A percentile compares a stretch with the other conserved stretches of the same genome.
Conservation (phyloP, 2,329 filamentous ascomycete genomes). For the Penicillium palitans region DNA sequence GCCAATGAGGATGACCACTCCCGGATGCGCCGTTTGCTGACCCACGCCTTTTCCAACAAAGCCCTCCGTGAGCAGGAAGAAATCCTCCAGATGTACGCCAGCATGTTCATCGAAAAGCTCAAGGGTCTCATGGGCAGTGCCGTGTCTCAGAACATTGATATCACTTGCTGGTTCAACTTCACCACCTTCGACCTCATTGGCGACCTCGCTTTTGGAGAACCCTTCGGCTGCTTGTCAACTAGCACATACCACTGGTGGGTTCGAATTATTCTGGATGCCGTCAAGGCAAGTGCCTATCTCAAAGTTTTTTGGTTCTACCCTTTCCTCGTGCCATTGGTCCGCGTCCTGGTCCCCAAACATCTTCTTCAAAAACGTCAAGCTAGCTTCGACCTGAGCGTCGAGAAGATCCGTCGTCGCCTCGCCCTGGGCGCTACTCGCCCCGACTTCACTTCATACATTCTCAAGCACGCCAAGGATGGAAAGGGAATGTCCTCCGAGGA, state of each 20-base stretch:
- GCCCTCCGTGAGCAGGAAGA: conserved; percentile 37
- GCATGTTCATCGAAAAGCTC: conserved; percentile 29
- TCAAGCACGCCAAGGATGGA: conserved; percentile 22
- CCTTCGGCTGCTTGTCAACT: conserved; percentile 33
- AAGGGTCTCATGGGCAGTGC: conserved; percentile 4
- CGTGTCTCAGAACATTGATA: conserved; percentile 12
- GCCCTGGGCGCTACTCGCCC: conserved; percentile 16
- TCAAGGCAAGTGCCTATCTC: conserved; percentile 26
- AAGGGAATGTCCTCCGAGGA: conserved; percentile 20
- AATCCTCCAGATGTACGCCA: conserved; percentile 33
- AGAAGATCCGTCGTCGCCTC: conserved; percentile 24
- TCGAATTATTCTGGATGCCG: conserved; percentile 26
- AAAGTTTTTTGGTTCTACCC: conserved; percentile 25
- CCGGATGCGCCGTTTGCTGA: conserved; percentile 35
- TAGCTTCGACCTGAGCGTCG: conserved; percentile 22
- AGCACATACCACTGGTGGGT: conserved; percentile 35
- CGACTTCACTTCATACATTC: conserved; percentile 29
- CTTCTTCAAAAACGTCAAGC: conserved; percentile 17
- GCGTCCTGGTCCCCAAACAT: conserved; percentile 20
- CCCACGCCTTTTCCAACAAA: conserved; percentile 39
- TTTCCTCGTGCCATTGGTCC: conserved; percentile 15
- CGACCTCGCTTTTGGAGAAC: conserved; percentile 36
- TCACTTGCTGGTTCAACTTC: conserved; percentile 28
- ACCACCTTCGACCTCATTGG: conserved; percentile 40
- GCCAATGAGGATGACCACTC: conserved; percentile 30